A percentile compares a stretch with the other conserved stretches of the same genome.
These are phyloP conservation scores for Elasticomyces elasticus DNA, from an alignment of 495 filamentous ascomycete genomes.

Conservation along the genomic window DNA sequence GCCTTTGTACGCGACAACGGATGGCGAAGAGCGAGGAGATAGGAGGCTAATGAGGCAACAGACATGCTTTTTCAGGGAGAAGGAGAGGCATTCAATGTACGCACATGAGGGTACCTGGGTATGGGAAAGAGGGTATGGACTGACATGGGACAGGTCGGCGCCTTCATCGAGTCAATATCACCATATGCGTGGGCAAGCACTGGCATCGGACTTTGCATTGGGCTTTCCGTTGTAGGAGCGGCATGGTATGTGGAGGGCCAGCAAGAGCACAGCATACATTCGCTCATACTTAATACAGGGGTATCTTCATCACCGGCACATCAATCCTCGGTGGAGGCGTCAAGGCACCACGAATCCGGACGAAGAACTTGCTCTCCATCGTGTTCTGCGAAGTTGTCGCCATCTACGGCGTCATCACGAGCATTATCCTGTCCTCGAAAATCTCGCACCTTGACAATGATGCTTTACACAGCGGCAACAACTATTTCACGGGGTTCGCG, in stretches of 20 bases:
- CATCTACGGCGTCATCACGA: constrained; percentile 99
- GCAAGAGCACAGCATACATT: background rate
- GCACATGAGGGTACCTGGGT: constrained; percentile 18
- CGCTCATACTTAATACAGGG: constrained; percentile 51
- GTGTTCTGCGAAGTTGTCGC: constrained; percentile 99
- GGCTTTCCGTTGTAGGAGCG: constrained; percentile 88
- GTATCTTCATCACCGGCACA: constrained; percentile 98
- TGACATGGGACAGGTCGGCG: constrained; percentile 56
- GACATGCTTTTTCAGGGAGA: constrained; percentile 97
- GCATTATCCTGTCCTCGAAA: constrained; percentile 92
- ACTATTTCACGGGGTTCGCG: constrained; percentile 92
- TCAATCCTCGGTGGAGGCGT: constrained; percentile 96
- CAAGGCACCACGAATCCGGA: constrained; percentile 88
- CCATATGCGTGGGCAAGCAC: constrained; percentile 87
- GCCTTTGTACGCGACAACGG: constrained; percentile 60
- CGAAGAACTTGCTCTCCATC: constrained; percentile 98
- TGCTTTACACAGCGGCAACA: constrained; percentile 50
- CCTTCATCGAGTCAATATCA: constrained; percentile 87
- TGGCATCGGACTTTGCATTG: constrained; percentile 90
- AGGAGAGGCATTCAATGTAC: constrained; percentile 92
- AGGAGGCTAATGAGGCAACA: constrained; percentile 38
- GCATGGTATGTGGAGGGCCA: constrained; percentile 62
- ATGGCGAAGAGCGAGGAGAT: constrained; percentile 10
- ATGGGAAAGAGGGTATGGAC: background rate
- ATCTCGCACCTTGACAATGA: constrained; percentile 47